phyloP scores from a whole-genome alignment of 768 basidiomycete genomes.

The Pleurotus platypus region DNA sequence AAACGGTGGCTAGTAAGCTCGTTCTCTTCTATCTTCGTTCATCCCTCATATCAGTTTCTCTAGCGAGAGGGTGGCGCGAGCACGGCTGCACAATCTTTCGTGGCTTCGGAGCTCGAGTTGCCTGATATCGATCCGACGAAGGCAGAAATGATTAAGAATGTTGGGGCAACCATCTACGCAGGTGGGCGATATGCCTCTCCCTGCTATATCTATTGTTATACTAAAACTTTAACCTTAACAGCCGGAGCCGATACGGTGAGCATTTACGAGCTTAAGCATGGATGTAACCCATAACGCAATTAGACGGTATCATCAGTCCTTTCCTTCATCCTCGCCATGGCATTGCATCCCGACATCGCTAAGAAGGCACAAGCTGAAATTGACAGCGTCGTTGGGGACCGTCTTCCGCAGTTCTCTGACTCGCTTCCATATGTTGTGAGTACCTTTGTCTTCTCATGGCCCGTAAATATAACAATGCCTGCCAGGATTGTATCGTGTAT shows the following conservation, averaged over 20 bases:
- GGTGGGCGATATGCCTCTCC: conserved; percentile 20
- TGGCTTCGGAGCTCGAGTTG: conserved; percentile 32
- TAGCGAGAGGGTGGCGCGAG: conserved; percentile 21
- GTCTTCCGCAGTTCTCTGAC: conserved; percentile 37
- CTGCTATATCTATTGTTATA: not conserved
- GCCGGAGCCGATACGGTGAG: conserved; percentile 29
- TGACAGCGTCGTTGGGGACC: conserved; percentile 26
- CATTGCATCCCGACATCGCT: conserved; percentile 36
- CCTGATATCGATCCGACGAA: conserved; percentile 22
- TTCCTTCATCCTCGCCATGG: conserved; percentile 36
- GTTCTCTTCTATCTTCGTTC: not conserved
- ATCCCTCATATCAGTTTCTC: not conserved
- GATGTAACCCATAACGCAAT: too few relatives aligned
- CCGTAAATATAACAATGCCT: not conserved
- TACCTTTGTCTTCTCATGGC: not conserved
- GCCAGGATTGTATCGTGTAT: conserved; percentile 25
- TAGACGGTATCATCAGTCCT: conserved; percentile 29
- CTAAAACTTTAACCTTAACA: not conserved
- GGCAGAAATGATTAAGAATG: conserved; percentile 36
- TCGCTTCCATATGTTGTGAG: conserved; percentile 36
- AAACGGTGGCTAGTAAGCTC: conserved; percentile 29
- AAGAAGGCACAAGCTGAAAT: conserved; percentile 32
- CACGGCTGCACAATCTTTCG: conserved; percentile 27
- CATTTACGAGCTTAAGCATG: too few relatives aligned
- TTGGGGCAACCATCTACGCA: conserved; percentile 39